Percentiles rank a stretch among this genome's conserved stretches.
Evolutionary conservation across 2,329 filamentous ascomycete genomes (phyloP).

Genomic region (Alternaria angustiovoidea): DNA sequence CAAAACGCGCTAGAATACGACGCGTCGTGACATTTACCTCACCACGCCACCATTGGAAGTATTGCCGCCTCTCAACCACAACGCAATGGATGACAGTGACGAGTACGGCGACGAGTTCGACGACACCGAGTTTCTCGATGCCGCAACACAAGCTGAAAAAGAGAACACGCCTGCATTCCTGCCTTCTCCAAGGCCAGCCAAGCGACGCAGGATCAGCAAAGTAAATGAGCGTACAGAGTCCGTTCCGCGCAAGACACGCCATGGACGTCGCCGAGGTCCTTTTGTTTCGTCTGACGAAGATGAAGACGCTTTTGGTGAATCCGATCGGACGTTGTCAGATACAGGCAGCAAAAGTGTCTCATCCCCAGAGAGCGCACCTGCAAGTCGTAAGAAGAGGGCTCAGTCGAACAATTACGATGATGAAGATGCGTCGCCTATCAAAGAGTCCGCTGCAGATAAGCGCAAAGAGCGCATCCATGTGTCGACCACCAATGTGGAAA

Average conservation of each 20-base stretch:
- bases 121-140: constrained; percentile 71
- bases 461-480: constrained; percentile 56
- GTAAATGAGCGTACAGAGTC: constrained; percentile 32
- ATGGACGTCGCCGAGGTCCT: constrained; percentile 26
- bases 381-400: constrained; percentile 25
- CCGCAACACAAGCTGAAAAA: constrained; percentile 61
- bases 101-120: constrained; percentile 71
- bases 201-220: constrained; percentile 45
- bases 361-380: constrained; percentile 13
- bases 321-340: constrained; percentile 20
- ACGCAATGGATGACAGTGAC: constrained; percentile 52
- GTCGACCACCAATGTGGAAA: constrained; percentile 50
- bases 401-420: constrained; percentile 17
- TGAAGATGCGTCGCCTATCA: constrained; percentile 30
- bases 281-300: constrained; percentile 42
- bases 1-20: constrained; percentile 37
- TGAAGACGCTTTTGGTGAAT: constrained; percentile 19
- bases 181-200: constrained; percentile 45
- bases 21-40: constrained; percentile 31
- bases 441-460: constrained; percentile 40
- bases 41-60: constrained; percentile 24
- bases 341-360: constrained; percentile 18
- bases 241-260: constrained; percentile 33
- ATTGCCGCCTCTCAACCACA: constrained; percentile 19
- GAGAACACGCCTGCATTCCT: constrained; percentile 43